Evolutionary conservation across 2,329 filamentous ascomycete genomes (phyloP).

Genomic region (Thielaviopsis ethacetica): DNA sequence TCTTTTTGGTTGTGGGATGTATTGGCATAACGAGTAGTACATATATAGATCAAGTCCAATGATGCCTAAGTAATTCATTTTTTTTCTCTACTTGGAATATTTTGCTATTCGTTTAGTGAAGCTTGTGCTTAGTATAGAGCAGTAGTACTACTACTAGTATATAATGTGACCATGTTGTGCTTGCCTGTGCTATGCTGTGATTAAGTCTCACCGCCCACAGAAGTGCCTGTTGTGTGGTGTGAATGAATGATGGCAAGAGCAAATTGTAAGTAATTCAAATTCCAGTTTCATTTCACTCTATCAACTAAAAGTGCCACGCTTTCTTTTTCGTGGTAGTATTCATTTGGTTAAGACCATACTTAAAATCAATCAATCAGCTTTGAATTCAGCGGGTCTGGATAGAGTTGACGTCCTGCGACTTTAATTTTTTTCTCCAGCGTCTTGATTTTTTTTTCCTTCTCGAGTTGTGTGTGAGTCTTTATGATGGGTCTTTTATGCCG

Average conservation of each 20-base stretch:
- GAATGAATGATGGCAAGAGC: neutral
- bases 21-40: too few relatives aligned
- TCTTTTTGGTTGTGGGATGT: slow-evolving; percentile 1
- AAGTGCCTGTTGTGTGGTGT: neutral
- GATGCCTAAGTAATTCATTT: too few relatives aligned
- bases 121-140: too few relatives aligned
- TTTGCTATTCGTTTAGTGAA: too few relatives aligned
- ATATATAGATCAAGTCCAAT: too few relatives aligned
- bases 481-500: neutral
- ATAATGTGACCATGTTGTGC: too few relatives aligned
- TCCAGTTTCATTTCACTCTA: neutral
- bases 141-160: too few relatives aligned
- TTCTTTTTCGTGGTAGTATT: too few relatives aligned
- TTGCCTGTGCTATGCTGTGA: too few relatives aligned
- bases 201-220: too few relatives aligned
- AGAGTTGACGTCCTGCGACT: neutral
- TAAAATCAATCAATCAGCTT: neutral
- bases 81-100: slow-evolving; percentile 5
- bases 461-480: neutral
- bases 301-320: too few relatives aligned
- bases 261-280: neutral
- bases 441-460: neutral
- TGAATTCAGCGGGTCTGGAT: neutral
- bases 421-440: neutral
- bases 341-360: too few relatives aligned